Base-by-base conservation (phyloP, 169 alveolate species). In the Plasmodium gaboni region DNA sequence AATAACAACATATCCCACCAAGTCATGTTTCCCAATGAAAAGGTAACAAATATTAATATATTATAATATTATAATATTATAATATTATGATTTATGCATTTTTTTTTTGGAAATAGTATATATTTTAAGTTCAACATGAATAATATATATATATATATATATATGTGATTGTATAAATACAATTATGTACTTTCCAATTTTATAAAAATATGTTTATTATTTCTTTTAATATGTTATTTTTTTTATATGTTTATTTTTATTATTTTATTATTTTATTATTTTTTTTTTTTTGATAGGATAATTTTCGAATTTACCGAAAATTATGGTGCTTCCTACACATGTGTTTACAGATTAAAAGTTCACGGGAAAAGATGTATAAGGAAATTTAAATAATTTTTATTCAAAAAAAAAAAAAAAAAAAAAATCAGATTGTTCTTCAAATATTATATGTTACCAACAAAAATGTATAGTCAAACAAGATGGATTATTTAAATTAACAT, bases 301-400 rank as follows among this genome's bases (percentile, higher is more conserved):
- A 50, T 63, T 64, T 78, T 78, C 28, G 89, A 78, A 69, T 78
- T 78, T 59, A 78, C 89, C 3, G 89, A 78, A 51, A 78, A 78
- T 59, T 78, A 78, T 65, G 89, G 89, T 12, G 89, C 89, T 17
- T 76, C 89, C 24, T 78, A 78, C 50, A 78, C 89, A 19, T 78
- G 89, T 59, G 69, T 78, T 26, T 78, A 78, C 59, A 78, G 89
- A 50, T 73, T 78, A 28, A 78, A 78, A 46, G 89, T 78, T 6
- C 89, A 78, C 67, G 89, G 89, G 2, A 50, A 78, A 51, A 48
- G 65, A 78, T 78, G 89, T 69, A 51, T 59, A 53, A 50, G 89
- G 13, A 78, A 78, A 59, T 78, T 38, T 28, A 78, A 78, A 73
- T 78, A 78, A 59, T 38, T 5, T 38, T 9, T 9, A 38, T 38